phyloP scores from a whole-genome alignment of 176 grass and related monocot species.

The Triticum monococcum region DNA sequence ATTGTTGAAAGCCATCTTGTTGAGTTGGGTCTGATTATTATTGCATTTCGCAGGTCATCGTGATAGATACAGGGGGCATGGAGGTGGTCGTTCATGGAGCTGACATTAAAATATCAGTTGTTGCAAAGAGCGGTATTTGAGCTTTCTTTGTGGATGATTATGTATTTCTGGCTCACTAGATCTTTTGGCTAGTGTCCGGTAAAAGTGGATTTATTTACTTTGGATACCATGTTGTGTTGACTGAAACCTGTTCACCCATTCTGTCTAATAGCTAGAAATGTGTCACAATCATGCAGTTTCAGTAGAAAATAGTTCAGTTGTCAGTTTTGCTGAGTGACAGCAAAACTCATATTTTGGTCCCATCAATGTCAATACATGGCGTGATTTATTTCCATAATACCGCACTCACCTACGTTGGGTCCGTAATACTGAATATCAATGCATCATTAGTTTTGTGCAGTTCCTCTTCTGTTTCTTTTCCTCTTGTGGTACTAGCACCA shows the following conservation, averaged over 20 bases:
- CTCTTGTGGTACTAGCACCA: background rate
- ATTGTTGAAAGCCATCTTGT: conserved; percentile 23
- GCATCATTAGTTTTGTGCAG: background rate
- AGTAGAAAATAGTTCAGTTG: background rate
- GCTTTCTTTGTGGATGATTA: conserved; percentile 29
- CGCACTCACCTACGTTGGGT: background rate
- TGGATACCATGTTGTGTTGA: background rate
- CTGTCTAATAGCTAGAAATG: conserved; percentile 27
- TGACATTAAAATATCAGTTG: conserved; percentile 35
- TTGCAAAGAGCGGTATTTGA: conserved; percentile 16
- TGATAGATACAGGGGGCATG: conserved; percentile 73
- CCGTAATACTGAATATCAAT: background rate
- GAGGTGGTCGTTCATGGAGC: conserved; percentile 62
- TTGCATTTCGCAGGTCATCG: conserved; percentile 57
- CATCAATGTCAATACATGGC: background rate
- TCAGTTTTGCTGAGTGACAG: background rate
- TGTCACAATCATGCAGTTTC: conserved; percentile 29
- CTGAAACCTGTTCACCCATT: background rate
- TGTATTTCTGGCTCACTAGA: conserved; percentile 41
- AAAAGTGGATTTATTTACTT: conserved; percentile 39
- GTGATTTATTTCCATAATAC: background rate
- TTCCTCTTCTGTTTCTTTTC: background rate
- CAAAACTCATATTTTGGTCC: background rate
- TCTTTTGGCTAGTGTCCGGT: conserved; percentile 23
- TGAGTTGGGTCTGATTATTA: conserved; percentile 15